Conservation (phyloP, 495 filamentous ascomycete genomes). For the Hyphodiscus hymeniophilus region DNA sequence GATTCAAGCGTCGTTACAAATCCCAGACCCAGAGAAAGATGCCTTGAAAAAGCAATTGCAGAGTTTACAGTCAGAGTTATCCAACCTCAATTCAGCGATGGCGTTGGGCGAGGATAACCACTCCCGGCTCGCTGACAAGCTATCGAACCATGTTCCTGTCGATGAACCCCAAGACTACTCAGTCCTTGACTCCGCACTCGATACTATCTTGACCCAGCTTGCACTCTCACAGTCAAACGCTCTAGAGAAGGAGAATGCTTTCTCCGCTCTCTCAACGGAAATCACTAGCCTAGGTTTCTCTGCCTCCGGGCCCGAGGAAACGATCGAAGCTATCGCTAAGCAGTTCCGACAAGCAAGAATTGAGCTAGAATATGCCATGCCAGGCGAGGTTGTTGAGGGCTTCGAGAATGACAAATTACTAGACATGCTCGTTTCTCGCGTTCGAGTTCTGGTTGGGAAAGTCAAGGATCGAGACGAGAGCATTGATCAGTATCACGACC, state of each 20-base stretch:
- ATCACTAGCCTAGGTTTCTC: constrained; percentile 49
- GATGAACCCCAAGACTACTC: constrained; percentile 16
- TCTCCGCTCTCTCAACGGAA: constrained; percentile 32
- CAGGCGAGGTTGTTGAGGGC: constrained; percentile 46
- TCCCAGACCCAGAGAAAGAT: constrained; percentile 35
- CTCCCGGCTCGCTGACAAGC: constrained; percentile 18
- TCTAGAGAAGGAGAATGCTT: constrained; percentile 29
- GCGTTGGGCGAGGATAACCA: constrained; percentile 17
- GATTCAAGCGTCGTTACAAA: constrained; percentile 26
- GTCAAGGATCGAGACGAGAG: constrained; percentile 42
- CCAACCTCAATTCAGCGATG: constrained; percentile 12
- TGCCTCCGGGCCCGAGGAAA: constrained; percentile 36
- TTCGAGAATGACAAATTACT: constrained; percentile 33
- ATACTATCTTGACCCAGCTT: constrained; percentile 29
- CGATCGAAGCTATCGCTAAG: constrained; percentile 39
- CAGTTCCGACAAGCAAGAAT: constrained; percentile 59
- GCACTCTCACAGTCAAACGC: constrained; percentile 27
- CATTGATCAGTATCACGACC: constrained; percentile 47
- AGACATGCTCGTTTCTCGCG: constrained; percentile 32
- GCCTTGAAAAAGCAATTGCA: constrained; percentile 13
- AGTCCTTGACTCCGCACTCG: constrained; percentile 28
- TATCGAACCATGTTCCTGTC: constrained; percentile 13
- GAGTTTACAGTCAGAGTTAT: constrained; percentile 12
- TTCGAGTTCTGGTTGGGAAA: constrained; percentile 37
- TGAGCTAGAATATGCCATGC: constrained; percentile 56